Evolutionary conservation across 352 stramenopile species (phyloP).

Genomic region (Elongisporangium anandrum): DNA sequence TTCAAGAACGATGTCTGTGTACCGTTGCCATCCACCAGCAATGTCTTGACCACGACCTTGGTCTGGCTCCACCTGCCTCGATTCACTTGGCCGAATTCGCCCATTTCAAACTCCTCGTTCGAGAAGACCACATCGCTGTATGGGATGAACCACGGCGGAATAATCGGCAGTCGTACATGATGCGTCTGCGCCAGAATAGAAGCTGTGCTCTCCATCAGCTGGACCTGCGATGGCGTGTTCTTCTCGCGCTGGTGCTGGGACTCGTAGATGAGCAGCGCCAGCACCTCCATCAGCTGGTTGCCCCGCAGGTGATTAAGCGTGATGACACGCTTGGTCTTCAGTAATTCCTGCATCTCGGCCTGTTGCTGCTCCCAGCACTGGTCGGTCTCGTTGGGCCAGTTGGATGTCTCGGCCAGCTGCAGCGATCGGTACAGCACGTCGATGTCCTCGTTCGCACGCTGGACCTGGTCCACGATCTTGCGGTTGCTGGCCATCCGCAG

Average conservation of each 20-base stretch:
- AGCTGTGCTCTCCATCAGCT: constrained; percentile 11
- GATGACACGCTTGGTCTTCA: constrained; percentile 7
- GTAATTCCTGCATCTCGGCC: background rate
- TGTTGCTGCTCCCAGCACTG: constrained; percentile 6
- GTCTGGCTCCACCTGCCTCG: no score
- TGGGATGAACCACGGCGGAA: constrained; percentile 17
- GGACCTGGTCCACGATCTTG: constrained; percentile 11
- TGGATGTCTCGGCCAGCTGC: constrained; percentile 13
- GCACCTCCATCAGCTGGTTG: constrained; percentile 13
- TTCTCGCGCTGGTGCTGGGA: constrained; percentile 8
- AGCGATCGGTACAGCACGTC: constrained; percentile 13
- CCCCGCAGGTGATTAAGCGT: constrained; percentile 5
- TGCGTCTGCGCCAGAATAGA: constrained; percentile 11
- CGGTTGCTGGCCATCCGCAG: constrained; percentile 9
- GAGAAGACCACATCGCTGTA: constrained; percentile 13
- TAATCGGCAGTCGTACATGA: constrained; percentile 3
- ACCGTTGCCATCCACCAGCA: background rate
- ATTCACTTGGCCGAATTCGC: no score
- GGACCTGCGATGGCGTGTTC: constrained; percentile 8
- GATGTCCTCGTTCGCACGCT: constrained; percentile 16
- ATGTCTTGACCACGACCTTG: no score
- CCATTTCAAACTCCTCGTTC: constrained; percentile 10
- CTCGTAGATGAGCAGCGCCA: constrained; percentile 21
- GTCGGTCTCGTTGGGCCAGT: constrained; percentile 7
- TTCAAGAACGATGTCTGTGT: constrained; percentile 10